These are phyloP conservation scores for Cucurbita ficifolia DNA, from an alignment of 306 rosid species.

Conservation along the genomic window DNA sequence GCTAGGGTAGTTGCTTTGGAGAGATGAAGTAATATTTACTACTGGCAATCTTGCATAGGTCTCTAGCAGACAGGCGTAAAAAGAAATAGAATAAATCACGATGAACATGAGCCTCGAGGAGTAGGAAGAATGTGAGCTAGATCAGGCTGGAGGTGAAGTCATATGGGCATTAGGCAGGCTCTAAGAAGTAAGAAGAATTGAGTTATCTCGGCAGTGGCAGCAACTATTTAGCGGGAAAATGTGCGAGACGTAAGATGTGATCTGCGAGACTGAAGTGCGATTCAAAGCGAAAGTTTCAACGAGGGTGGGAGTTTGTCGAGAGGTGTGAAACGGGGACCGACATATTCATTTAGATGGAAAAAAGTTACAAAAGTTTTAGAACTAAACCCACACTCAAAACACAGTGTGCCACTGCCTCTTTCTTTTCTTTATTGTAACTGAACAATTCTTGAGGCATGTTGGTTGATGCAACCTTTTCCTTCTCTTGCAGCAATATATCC, in stretches of 20 bases:
- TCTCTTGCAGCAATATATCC: constrained; percentile 83
- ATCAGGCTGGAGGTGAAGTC: neutral
- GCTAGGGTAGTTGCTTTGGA: neutral
- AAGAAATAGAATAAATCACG: neutral
- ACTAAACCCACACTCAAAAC: neutral
- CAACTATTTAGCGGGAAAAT: neutral
- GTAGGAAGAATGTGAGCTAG: neutral
- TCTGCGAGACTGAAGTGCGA: neutral
- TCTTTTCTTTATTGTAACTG: neutral
- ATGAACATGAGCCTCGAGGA: neutral
- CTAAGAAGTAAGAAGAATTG: neutral
- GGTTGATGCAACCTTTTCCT: constrained; percentile 16
- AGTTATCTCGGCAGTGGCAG: neutral
- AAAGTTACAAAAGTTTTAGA: neutral
- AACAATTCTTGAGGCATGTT: neutral
- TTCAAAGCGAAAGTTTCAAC: neutral
- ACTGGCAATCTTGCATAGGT: neutral
- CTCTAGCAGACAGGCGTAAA: neutral
- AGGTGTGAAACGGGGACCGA: neutral
- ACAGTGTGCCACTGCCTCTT: neutral
- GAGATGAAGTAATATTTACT: neutral
- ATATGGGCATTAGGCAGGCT: neutral
- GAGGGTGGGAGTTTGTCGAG: neutral
- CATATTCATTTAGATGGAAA: neutral
- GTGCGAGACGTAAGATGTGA: neutral